Base-by-base conservation (phyloP, 345 rosid species). In the Capsella bursapastoris region DNA sequence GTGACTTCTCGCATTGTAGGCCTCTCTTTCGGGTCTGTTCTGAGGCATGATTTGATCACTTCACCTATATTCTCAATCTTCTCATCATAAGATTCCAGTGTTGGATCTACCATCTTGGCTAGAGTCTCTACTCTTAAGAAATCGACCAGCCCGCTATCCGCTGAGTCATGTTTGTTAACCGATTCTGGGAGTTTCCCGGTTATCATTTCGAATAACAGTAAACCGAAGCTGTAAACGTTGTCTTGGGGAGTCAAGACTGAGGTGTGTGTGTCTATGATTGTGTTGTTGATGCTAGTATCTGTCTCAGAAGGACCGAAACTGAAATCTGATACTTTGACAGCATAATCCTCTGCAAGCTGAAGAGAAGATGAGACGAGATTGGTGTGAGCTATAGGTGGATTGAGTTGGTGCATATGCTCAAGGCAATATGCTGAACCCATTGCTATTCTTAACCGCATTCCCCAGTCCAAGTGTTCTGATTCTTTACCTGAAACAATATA, bases 361-460 rank as follows among this genome's bases (percentile, higher is more conserved):
- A 95, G 73, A 1, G 90, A 81, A 4, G 93, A 84, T 18, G 97
- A 95, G 69, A 64, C 82, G 40, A 95, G 82, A 70, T 82, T 77
- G 67, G 84, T 81, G 75, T 88, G 93, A 37, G 85, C 80, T n/a
- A 88, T 38, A 0, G 96, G 92, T 22, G 96, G 97, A 60, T 70
- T 81, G 61, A 86, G 83, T 13, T 83, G 86, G 83, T 95, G 99
- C 96, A 95, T 82, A 65, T 89, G 80, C 50, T 92, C 93, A 3
- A 95, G 91, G 64, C 97, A 90, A 80, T 92, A 92, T 15, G 96
- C 87, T 72, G 86, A 73, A 38, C 99, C 97, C 97, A 89, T 90
- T 29, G 85, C 89, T 14, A 95, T 88, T 55, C 99, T 84, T 50
- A 92, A 43, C 82, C 99, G 80, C 91, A 84, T 86, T 48, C 74